A percentile compares a stretch with the other conserved stretches of the same genome.
These are phyloP conservation scores for Conticribra guillardii DNA, from an alignment of 108 stramenopile genomes.

Conservation along the genomic window DNA sequence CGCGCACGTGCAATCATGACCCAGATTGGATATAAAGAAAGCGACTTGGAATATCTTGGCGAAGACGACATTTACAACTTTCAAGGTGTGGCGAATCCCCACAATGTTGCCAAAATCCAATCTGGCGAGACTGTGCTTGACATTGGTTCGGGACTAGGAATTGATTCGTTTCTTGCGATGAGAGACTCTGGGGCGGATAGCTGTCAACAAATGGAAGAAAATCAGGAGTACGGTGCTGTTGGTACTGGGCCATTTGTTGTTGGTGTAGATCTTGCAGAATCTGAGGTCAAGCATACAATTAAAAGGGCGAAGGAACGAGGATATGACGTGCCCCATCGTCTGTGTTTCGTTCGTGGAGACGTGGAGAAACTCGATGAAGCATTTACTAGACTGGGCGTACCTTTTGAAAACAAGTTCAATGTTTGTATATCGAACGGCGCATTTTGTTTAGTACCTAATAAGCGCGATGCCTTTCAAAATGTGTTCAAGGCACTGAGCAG, in stretches of 20 bases:
- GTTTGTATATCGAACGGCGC: conserved; percentile 55
- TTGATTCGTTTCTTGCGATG: conserved; percentile 73
- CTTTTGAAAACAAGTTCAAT: conserved; percentile 27
- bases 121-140: conserved; percentile 68
- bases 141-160: conserved; percentile 74
- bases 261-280: conserved; percentile 71
- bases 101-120: conserved; percentile 67
- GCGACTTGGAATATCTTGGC: conserved; percentile 62
- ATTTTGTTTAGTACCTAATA: conserved; percentile 48
- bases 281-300: conserved; percentile 64
- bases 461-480: conserved; percentile 40
- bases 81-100: conserved; percentile 84
- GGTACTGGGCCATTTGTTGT: conserved; percentile 55
- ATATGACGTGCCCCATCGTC: conserved; percentile 15
- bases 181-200: conserved; percentile 31
- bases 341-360: conserved; percentile 44
- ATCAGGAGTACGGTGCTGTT: background rate
- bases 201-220: too few species aligned
- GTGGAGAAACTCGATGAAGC: conserved; percentile 32
- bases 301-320: conserved; percentile 51
- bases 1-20: conserved; percentile 76
- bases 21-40: conserved; percentile 60
- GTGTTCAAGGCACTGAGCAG: conserved; percentile 41
- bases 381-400: conserved; percentile 9
- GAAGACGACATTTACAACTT: conserved; percentile 72